A percentile compares a stretch with the other conserved stretches of the same genome.
Evolutionary conservation across 257 asterid species (phyloP).

Genomic region (Nicotiana obtusifolia): DNA sequence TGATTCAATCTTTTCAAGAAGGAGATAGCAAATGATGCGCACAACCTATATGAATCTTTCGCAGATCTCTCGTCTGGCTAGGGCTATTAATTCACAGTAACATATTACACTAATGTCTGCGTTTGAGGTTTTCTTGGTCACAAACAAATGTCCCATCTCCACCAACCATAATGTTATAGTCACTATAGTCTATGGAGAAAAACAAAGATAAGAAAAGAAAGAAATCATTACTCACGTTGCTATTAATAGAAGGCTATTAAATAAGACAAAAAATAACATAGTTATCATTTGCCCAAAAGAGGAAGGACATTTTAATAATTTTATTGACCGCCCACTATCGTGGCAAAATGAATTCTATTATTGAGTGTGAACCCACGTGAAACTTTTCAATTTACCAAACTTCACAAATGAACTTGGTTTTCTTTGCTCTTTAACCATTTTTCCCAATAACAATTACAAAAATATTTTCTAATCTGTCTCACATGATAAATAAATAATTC

Average conservation of each 20-base stretch:
- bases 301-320: neutral
- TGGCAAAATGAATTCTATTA: neutral
- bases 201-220: neutral
- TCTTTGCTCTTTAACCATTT: neutral
- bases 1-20: neutral
- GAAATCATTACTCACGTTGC: neutral
- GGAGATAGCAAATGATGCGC: neutral
- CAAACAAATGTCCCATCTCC: neutral
- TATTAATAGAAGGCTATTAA: neutral
- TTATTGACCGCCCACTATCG: neutral
- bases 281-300: neutral
- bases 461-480: neutral
- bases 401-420: neutral
- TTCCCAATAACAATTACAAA: neutral
- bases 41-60: neutral
- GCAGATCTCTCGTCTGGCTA: neutral
- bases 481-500: neutral
- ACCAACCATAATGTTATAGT: neutral
- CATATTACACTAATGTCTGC: neutral
- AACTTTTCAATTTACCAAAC: neutral
- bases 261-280: neutral
- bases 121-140: neutral
- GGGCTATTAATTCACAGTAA: neutral
- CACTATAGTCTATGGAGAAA: neutral
- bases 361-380: slow-evolving; percentile 3